Evolutionary conservation across 805 yeast species (phyloP), one percentile per base, ranked within the genome.

Genomic region (Starmerella bombicola): DNA sequence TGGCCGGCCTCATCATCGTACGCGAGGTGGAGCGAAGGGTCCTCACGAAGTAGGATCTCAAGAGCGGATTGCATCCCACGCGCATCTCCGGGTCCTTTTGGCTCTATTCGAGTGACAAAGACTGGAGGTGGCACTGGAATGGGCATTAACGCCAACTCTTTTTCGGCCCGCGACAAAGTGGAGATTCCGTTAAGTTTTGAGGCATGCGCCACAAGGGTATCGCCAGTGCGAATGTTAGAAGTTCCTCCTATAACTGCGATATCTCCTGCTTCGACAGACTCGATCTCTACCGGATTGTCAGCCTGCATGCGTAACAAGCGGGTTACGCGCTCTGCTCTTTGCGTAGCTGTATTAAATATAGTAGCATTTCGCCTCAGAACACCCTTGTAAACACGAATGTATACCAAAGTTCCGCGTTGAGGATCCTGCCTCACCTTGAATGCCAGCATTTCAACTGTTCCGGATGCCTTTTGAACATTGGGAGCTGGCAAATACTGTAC

Each of bases 71-170:
- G 80, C 75, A 88, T 68, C 33, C 74, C 67, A 31, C 84, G 66
- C 45, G 70, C 74, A 52, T 86, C 96, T 3, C 95, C 86, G 2
- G 83, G 72, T 0, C 94, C 76, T 34, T 65, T 63, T 0, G 98
- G 97, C 47, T 82, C 91, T 23, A 88, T 68, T 0, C 84, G 70
- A 2, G 88, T 76, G 46, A 85, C 79, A 59, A 88, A 91, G 5
- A 91, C 91, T 0, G 97, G 93, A 1, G 95, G 94, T 1, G 98
- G 98, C 1, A 82, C 71, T 0, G 63, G 69, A 28, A 88, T 88
- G 0, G 96, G 93, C 42, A 78, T 69, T 23, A 86, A 69, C 32
- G 66, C 66, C 38, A 76, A 57, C 31, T 61, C 58, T 5, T 62
- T 48, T 26, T 69, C 74, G 3, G 63, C 41, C 9, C 67, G 71